Base-by-base conservation (phyloP, 2,329 filamentous ascomycete species). In the Fusarium chaquense region DNA sequence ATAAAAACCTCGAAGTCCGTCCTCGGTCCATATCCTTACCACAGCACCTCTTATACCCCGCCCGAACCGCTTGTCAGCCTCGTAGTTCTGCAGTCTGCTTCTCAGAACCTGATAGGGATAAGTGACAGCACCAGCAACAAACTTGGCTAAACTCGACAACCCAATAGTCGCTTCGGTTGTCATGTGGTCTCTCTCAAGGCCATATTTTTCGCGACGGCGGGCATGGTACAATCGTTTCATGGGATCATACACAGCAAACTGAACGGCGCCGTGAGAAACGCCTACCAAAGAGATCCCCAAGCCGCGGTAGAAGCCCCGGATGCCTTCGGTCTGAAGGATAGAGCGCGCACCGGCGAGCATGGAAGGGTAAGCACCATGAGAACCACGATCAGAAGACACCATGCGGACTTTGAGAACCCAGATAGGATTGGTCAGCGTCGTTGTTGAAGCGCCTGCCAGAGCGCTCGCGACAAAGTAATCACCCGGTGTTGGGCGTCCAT, bases 351-450 rank as follows among this genome's bases (percentile, higher is more conserved):
- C 96, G 50, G 90, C 86, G 70, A 85, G 82, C 84, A 98, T 93
- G 70, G 88, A 91, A 18, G 88, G 86, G 80, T 99, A 99, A 2
- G 95, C 96, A 16, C 93, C 93, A 3, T 86, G 87, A 8, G 89
- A 86, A 57, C 87, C 84, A 51, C 88, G 87, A 71, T 96, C 93
- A 6, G 93, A 94, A 32, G 94, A 93, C 26, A 98, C 85, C 94
- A 99, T 98, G 68, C 96, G 91, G 11, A 95, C 98, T 84, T 98
- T 98, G 78, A 99, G 89, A 4, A 99, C 96, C 96, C 96, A 99
- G 74, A 99, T 90, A 4, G 96, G 96, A 78, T 98, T 98, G 32
- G 96, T 98, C 70, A 95, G 85, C 32, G 93, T 82, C 44, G 94
- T 91, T 3, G 94, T 97, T 41, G 93, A 80, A 20, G 91, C 84